phyloP scores from a whole-genome alignment of 441 rosid species.

The Erodium texanum region DNA sequence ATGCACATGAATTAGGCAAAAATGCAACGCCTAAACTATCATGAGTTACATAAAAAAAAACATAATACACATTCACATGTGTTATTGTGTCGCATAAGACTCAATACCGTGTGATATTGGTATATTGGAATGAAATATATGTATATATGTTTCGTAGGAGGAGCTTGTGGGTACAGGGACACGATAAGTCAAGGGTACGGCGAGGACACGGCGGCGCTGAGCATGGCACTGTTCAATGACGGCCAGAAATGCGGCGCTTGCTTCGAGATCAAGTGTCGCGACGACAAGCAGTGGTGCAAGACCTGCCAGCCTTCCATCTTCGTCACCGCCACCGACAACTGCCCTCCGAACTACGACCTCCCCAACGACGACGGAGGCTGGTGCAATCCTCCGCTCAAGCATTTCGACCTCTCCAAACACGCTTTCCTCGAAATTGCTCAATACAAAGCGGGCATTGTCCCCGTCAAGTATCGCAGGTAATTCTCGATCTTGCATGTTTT shows the following conservation, averaged over 20 bases:
- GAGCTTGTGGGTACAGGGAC: conserved; percentile 49
- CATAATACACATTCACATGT: too few relatives aligned
- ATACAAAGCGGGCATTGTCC: conserved; percentile 33
- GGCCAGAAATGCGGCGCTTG: conserved; percentile 48
- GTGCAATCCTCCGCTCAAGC: conserved; percentile 45
- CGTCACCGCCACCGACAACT: conserved; percentile 44
- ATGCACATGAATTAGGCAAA: too few relatives aligned
- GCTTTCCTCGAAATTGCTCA: conserved; percentile 33
- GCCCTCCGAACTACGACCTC: conserved; percentile 39
- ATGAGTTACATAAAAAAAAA: too few relatives aligned
- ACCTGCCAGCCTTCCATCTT: conserved; percentile 32
- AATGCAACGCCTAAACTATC: too few relatives aligned
- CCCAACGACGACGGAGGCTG: conserved; percentile 38
- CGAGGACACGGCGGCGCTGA: conserved; percentile 38
- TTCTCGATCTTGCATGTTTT: too few relatives aligned
- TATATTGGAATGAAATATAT: too few relatives aligned
- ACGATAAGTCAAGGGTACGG: conserved; percentile 36
- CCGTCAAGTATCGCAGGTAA: conserved; percentile 43
- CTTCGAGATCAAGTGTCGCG: conserved; percentile 35
- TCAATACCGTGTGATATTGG: too few relatives aligned
- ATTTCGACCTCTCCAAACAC: conserved; percentile 50
- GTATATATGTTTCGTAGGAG: conserved; percentile 24
- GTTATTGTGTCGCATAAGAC: too few relatives aligned
- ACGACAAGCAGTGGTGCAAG: conserved; percentile 42
- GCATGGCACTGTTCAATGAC: conserved; percentile 33